Evolutionary conservation across 495 filamentous ascomycete species (phyloP).

Genomic region (Lasiosphaeria miniovina): DNA sequence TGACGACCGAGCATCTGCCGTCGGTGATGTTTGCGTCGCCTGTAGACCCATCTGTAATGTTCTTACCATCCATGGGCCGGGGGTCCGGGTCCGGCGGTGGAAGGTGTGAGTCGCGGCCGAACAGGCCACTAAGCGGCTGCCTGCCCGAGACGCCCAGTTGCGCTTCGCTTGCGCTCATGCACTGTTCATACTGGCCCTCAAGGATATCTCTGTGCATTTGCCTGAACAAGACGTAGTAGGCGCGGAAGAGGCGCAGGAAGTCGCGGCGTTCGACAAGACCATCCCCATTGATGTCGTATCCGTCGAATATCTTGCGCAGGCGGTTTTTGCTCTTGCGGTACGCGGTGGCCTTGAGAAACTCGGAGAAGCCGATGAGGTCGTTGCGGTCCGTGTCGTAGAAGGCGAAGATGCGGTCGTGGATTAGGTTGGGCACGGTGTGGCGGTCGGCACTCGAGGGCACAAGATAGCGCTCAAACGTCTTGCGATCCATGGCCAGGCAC

Average conservation of each 20-base stretch:
- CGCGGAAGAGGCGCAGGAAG: conserved; percentile 86
- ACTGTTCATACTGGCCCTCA: conserved; percentile 75
- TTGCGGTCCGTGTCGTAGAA: conserved; percentile 92
- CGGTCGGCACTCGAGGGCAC: conserved; percentile 74
- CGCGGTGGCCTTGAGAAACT: conserved; percentile 82
- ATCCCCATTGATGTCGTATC: conserved; percentile 88
- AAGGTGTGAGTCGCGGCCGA: conserved; percentile 59
- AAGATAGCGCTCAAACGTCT: conserved; percentile 87
- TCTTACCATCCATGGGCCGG: conserved; percentile 63
- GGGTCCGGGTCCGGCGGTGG: conserved; percentile 52
- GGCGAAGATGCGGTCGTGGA: conserved; percentile 93
- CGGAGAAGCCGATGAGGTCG: conserved; percentile 87
- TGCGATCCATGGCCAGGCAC: conserved; percentile 79
- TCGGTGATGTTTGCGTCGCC: conserved; percentile 64
- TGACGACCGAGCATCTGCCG: conserved; percentile 35
- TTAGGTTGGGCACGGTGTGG: conserved; percentile 76
- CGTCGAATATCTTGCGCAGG: conserved; percentile 73
- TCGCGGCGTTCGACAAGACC: conserved; percentile 85
- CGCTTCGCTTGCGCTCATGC: conserved; percentile 65
- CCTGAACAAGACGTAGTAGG: conserved; percentile 81
- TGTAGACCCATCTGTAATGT: conserved; percentile 39
- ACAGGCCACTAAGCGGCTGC: conserved; percentile 75
- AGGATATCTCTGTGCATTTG: conserved; percentile 83
- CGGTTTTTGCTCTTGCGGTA: conserved; percentile 77
- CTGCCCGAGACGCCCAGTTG: conserved; percentile 70